Base-by-base conservation (phyloP, 2,329 filamentous ascomycete species). In the Exophiala alcalophila region DNA sequence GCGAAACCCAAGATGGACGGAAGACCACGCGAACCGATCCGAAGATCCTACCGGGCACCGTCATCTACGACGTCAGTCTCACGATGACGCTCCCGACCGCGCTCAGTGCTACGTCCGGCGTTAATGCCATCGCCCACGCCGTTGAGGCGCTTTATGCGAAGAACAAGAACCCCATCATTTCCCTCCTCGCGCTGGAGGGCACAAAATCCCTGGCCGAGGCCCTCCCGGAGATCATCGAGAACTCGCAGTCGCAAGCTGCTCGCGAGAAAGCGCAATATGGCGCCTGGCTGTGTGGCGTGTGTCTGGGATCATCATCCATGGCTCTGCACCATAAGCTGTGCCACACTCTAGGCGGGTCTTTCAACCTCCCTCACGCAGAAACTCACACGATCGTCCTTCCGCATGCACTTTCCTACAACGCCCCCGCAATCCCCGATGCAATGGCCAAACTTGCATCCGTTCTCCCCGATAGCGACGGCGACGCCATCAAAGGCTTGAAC, bases 251-350 rank as follows among this genome's bases (percentile, higher is more conserved):
- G 5, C 47, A 58, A 24, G 20, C 37, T 2, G 76, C 77, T 2
- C 71, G 78, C 2, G 70, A 68, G 3, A 60, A 60, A 2, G 78
- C 78, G 10, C 69, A 77, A 1, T 81, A 82, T 55, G 80, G 79
- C 15, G 79, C 80, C 25, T 83, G 78, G 77, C 72, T 83, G 1
- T 83, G 78, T 53, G 78, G 78, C 21, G 72, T 68, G 16, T 80
- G 76, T 53, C 67, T 83, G 1, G 79, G 78, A 4, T 73, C 66
- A 44, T 75, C 78, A 2, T 72, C 72, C 39, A 83, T 83, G 77
- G 72, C 77, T 2, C 69, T 84, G 10, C 81, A 84, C 57, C 80
- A 84, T 61, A 84, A 84, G 58, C 70, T 84, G 2, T 83, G 79
- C 62, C 80, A 84, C 57, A 77, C 76, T 0, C 66, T 83, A 1